phyloP scores from a whole-genome alignment of 371 early-diverging fungal genomes.

The Mortierella polycephala region DNA sequence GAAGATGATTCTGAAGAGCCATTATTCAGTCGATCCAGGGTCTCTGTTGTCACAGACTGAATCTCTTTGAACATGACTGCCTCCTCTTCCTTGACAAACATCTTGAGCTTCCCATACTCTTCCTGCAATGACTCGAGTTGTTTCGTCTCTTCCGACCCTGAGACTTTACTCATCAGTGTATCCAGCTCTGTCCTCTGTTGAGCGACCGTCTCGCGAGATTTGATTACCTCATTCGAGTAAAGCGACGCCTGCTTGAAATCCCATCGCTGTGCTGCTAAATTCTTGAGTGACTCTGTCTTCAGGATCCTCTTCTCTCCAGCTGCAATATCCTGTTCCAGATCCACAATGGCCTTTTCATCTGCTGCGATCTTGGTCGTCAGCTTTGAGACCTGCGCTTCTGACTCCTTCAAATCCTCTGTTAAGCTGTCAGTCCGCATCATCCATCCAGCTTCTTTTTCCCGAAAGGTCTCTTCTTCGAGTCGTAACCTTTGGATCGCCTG shows the following conservation, averaged over 20 bases:
- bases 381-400: slow-evolving; percentile 13
- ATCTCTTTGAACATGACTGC: slow-evolving; percentile 25
- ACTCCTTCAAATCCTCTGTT: slow-evolving; percentile 11
- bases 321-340: slow-evolving; percentile 17
- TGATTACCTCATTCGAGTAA: slow-evolving; percentile 22
- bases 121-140: slow-evolving; percentile 14
- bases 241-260: slow-evolving; percentile 49
- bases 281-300: slow-evolving; percentile 29
- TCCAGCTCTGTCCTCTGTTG: slow-evolving; percentile 22
- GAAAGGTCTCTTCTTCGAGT: slow-evolving; percentile 30
- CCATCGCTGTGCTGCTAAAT: slow-evolving; percentile 35
- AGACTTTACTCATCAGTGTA: not conserved
- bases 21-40: slow-evolving; percentile 8
- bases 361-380: slow-evolving; percentile 8
- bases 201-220: slow-evolving; percentile 4
- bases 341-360: slow-evolving; percentile 19
- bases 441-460: slow-evolving; percentile 49
- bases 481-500: slow-evolving; percentile 23
- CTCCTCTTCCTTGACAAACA: slow-evolving; percentile 19
- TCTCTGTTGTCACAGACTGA: slow-evolving; percentile 6
- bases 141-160: slow-evolving; percentile 5
- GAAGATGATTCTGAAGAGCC: not conserved
- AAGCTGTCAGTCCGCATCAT: slow-evolving; percentile 22
- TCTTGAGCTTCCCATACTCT: slow-evolving; percentile 18
- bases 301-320: slow-evolving; percentile 13